A percentile compares a stretch with the other conserved stretches of the same genome.
Evolutionary conservation across 2,329 filamentous ascomycete species (phyloP).

Genomic region (Calonectria multiphialidica): DNA sequence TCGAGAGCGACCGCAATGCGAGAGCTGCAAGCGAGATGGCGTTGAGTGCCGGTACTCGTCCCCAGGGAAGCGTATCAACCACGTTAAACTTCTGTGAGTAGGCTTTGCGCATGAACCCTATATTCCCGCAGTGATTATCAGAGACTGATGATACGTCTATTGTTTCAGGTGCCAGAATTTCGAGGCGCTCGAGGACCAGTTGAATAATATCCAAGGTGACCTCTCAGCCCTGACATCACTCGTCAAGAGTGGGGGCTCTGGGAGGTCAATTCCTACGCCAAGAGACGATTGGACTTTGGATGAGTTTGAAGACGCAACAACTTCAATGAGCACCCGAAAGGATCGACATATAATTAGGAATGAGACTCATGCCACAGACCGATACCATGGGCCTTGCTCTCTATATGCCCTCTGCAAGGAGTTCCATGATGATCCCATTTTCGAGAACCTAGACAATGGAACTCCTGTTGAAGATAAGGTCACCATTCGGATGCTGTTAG

Average conservation of each 20-base stretch:
- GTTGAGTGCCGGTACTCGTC: conserved; percentile 46
- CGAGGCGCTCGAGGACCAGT: conserved; percentile 42
- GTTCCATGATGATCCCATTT: conserved; percentile 36
- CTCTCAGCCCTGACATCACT: conserved; percentile 43
- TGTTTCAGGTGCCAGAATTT: conserved; percentile 45
- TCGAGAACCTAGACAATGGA: conserved; percentile 13
- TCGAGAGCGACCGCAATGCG: conserved; percentile 43
- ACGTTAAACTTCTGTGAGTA: conserved; percentile 45
- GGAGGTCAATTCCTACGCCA: conserved; percentile 19
- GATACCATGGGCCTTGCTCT: conserved; percentile 41
- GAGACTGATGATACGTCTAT: conserved; percentile 28
- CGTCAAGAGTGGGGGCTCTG: conserved; percentile 33
- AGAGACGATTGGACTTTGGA: conserved; percentile 24
- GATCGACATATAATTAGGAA: conserved; percentile 38
- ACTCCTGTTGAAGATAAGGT: conserved; percentile 2
- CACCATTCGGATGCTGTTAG: conserved; percentile 26
- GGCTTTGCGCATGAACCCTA: conserved; percentile 1
- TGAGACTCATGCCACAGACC: conserved; percentile 32
- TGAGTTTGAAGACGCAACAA: conserved; percentile 1
- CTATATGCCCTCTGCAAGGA: conserved; percentile 42
- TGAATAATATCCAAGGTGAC: conserved; percentile 43
- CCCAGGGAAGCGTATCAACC: conserved; percentile 44
- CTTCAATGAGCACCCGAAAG: conserved; percentile 7
- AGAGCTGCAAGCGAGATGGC: conserved; percentile 45
- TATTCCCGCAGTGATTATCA: conserved; percentile 12